phyloP scores from a whole-genome alignment of 1,284 basidiomycete species.

The Ustilago bromivora region DNA sequence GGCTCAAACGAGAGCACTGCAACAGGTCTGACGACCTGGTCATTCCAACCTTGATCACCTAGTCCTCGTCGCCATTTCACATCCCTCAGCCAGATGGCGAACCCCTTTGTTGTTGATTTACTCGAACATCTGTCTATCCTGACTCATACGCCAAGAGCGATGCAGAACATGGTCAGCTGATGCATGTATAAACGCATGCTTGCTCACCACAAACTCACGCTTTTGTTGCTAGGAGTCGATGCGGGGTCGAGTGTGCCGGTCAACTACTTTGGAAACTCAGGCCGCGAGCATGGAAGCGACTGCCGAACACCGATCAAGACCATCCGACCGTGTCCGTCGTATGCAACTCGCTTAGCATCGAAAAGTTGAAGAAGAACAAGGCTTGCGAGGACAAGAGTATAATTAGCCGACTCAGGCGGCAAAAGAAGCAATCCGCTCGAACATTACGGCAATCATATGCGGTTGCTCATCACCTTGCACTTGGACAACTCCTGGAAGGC shows the following conservation, averaged over 20 bases:
- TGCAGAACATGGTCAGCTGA: neutral
- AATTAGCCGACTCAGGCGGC: constrained; percentile 3
- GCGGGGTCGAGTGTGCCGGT: neutral
- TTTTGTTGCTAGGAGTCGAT: constrained; percentile 3
- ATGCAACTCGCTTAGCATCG: constrained; percentile 14
- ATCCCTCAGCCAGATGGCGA: neutral
- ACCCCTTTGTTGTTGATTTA: neutral
- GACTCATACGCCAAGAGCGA: neutral
- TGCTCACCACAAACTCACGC: neutral
- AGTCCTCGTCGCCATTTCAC: neutral
- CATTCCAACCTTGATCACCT: too few species aligned
- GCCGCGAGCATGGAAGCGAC: neutral
- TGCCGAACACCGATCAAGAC: constrained; percentile 17
- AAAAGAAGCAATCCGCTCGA: neutral
- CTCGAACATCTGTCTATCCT: neutral
- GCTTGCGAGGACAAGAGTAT: neutral
- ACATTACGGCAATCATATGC: constrained; percentile 9
- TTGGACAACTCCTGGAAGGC: neutral
- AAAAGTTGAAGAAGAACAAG: neutral
- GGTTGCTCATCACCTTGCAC: constrained; percentile 6
- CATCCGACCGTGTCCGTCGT: constrained; percentile 5
- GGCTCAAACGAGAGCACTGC: too few species aligned
- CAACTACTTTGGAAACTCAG: neutral
- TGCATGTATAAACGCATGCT: neutral
- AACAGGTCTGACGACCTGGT: too few species aligned